phyloP scores from a whole-genome alignment of 2,329 filamentous ascomycete species.

The Botrytis aclada region DNA sequence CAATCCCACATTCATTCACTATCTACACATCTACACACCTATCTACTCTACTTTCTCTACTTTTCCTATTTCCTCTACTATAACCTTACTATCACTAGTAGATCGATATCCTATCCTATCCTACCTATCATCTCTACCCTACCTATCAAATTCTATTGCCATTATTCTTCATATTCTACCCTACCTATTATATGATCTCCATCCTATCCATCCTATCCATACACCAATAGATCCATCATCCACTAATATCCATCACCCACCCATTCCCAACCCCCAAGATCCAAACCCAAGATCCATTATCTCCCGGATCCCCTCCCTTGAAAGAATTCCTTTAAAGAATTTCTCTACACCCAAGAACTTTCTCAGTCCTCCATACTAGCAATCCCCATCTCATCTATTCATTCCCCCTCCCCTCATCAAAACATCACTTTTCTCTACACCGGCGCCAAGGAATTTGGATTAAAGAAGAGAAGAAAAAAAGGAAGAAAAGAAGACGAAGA shows the following conservation, averaged over 20 bases:
- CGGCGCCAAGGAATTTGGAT: neutral
- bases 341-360: neutral
- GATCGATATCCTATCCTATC: neutral
- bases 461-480: neutral
- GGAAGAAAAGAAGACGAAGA: too few species aligned
- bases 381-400: neutral
- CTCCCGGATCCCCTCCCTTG: too few species aligned
- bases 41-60: too few species aligned
- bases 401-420: neutral
- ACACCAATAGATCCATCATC: neutral
- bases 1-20: neutral
- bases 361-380: neutral
- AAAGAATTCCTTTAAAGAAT: too few species aligned
- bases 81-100: rapidly evolving
- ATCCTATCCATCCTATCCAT: neutral
- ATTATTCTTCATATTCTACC: neutral
- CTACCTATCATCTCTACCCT: neutral
- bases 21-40: neutral
- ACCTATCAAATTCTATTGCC: neutral
- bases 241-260: neutral
- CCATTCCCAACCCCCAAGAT: neutral
- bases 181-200: too few species aligned
- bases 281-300: too few species aligned
- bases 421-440: neutral
- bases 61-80: neutral